A percentile compares a stretch with the other conserved stretches of the same genome.
phyloP scores from a whole-genome alignment of 164 flowering plant species.

The Magnolia officinalis region DNA sequence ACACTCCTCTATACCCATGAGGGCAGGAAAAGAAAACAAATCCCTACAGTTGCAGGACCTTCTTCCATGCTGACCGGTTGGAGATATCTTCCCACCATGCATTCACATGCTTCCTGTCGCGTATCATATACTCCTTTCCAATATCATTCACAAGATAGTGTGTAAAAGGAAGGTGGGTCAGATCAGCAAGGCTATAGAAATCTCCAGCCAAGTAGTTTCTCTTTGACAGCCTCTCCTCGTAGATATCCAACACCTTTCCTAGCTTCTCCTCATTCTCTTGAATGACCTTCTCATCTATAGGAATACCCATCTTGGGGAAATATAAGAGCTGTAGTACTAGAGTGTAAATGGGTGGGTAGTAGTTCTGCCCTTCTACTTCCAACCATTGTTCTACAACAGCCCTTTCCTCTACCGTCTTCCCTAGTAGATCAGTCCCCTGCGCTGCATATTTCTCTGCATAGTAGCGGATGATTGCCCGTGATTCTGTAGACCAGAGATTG shows the following conservation, averaged over 20 bases:
- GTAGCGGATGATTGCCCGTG: constrained; percentile 47
- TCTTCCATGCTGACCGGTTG: constrained; percentile 27
- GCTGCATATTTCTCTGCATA: constrained; percentile 40
- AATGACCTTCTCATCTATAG: constrained; percentile 23
- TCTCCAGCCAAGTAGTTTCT: constrained; percentile 63
- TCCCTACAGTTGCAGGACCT: constrained; percentile 11
- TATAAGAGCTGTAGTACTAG: constrained; percentile 30
- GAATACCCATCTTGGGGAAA: constrained; percentile 21
- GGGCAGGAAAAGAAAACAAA: not conserved
- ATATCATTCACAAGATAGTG: constrained; percentile 29
- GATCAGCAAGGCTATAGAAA: constrained; percentile 57
- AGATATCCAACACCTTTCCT: constrained; percentile 41
- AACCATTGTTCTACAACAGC: constrained; percentile 45
- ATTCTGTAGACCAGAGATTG: constrained; percentile 22
- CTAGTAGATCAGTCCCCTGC: constrained; percentile 38
- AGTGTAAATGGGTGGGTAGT: constrained; percentile 28
- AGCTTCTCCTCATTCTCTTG: constrained; percentile 43
- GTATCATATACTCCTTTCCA: constrained; percentile 39
- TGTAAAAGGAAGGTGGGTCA: constrained; percentile 46
- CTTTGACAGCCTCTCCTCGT: constrained; percentile 45
- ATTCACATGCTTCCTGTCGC: constrained; percentile 45
- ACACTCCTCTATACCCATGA: no score
- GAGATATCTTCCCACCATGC: constrained; percentile 49
- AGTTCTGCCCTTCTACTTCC: constrained; percentile 42
- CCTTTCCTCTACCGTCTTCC: constrained; percentile 40